Percentiles rank a stretch among this genome's conserved stretches.
phyloP scores from a whole-genome alignment of 2,329 filamentous ascomycete genomes.

The Cercospora zeae-maydis region DNA sequence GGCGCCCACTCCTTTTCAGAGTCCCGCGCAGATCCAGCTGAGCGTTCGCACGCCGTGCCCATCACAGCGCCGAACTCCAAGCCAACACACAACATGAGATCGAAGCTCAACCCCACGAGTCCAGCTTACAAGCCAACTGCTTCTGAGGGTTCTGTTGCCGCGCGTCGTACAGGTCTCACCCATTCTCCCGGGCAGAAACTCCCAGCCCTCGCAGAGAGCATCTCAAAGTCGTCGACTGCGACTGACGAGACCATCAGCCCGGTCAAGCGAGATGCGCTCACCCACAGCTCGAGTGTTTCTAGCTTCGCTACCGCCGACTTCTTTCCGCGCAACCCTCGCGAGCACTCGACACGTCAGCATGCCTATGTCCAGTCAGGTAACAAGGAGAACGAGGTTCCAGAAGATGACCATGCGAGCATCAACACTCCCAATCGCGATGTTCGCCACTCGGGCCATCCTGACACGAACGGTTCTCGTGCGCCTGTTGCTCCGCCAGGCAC shows the following conservation, averaged over 20 bases:
- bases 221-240: constrained; percentile 12
- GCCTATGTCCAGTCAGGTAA: constrained; percentile 30
- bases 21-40: constrained; percentile 20
- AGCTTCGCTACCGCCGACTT: constrained; percentile 40
- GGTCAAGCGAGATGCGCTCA: constrained; percentile 24
- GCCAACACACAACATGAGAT: constrained; percentile 27
- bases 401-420: constrained; percentile 1
- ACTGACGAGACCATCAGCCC: constrained; percentile 27
- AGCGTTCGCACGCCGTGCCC: constrained; percentile 33
- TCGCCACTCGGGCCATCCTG: not conserved
- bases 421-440: constrained; percentile 3
- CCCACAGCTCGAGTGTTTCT: constrained; percentile 36
- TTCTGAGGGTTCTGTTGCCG: constrained; percentile 1
- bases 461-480: constrained; percentile 17
- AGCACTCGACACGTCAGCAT: constrained; percentile 37
- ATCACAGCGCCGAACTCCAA: constrained; percentile 35
- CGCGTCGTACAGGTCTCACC: constrained; percentile 15
- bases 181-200: constrained; percentile 23
- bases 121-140: constrained; percentile 37
- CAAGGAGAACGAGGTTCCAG: constrained; percentile 3
- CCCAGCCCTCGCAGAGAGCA: constrained; percentile 4
- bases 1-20: constrained; percentile 26
- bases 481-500: constrained; percentile 31
- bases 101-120: constrained; percentile 39
- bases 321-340: constrained; percentile 39